Base-by-base conservation (phyloP, 2,329 filamentous ascomycete species). In the Stachybotrys chartarum region DNA sequence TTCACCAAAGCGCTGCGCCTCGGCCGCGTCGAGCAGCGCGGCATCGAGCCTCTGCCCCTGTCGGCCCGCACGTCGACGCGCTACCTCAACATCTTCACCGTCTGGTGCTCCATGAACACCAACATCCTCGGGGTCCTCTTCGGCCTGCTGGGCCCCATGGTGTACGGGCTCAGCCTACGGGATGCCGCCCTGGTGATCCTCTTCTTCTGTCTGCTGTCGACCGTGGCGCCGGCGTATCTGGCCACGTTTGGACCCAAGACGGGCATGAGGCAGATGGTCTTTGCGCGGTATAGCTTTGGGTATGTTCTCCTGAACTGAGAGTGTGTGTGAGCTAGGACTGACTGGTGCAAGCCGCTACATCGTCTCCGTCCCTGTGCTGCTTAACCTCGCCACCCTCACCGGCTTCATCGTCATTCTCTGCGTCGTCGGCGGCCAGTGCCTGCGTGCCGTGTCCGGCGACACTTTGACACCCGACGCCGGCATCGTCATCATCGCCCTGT, bases 241-340 rank as follows among this genome's bases (percentile, higher is more conserved):
- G 77, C 77, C 47, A 83, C 79, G 0, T 68, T 84, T 52, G 83
- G 83, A 0, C 81, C 83, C 5, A 80, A 79, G 67, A 85, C 82
- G 10, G 84, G 83, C 47, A 79, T 87, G 76, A 76, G 84, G 16
- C 83, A 86, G 67, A 84, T 87, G 76, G 78, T 87, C 7, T 82
- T 84, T 60, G 83, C 84, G 5, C 75, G 84, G 24, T 87, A 80
- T 66, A 80, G 78, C 46, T 87, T 85, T 64, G 83, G 81, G 73
- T 80, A 68, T 54, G 69, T 56, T 18, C 18, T n/a, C 42, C 54
- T 18, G 35, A 18, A 24, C 17, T 32, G 32, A 30, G 17, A 49
- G 18, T 54, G 45, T 42, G 54, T 46, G 11, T 30, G 39, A 18
- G n/a, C 16, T 18, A 24, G 14, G 48, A 30, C 54, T 60, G 59